Percentiles rank a stretch among this genome's conserved stretches.
phyloP scores from a whole-genome alignment of 2,329 filamentous ascomycete genomes.

The Mollisia scopiformis region DNA sequence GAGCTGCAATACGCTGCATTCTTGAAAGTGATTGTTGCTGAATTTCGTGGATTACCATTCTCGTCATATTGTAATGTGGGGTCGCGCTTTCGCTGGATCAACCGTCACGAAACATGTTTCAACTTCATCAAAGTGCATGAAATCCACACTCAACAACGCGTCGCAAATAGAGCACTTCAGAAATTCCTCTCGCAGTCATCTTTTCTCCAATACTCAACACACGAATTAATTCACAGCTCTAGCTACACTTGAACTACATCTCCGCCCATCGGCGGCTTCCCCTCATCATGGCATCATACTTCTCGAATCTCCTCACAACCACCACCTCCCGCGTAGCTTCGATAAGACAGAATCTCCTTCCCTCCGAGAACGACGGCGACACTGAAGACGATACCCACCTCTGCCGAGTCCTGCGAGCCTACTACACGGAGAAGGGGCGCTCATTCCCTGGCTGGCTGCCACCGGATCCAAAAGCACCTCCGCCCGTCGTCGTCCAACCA shows the following conservation, averaged over 20 bases:
- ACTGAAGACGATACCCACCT: slow-evolving; percentile 92
- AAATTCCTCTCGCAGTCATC: neutral
- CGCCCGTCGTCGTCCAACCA: slow-evolving; percentile 47
- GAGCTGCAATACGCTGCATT: neutral
- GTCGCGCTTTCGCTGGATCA: neutral
- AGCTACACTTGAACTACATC: neutral
- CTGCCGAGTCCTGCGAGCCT: slow-evolving; percentile 87
- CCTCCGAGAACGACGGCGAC: slow-evolving; percentile 70
- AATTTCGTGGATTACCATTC: neutral
- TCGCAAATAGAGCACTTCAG: neutral
- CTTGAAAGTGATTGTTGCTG: neutral
- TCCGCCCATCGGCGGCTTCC: slow-evolving; percentile 3
- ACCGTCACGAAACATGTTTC: slow-evolving; percentile 1
- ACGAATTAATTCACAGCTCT: neutral
- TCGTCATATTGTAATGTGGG: neutral
- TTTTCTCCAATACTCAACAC: neutral
- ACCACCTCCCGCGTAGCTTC: slow-evolving; percentile 65
- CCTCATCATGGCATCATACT: slow-evolving; percentile 66
- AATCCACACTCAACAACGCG: neutral
- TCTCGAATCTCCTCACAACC: slow-evolving; percentile 71
- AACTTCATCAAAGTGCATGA: slow-evolving; percentile 2
- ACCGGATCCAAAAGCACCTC: slow-evolving; percentile 76
- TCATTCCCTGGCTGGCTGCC: slow-evolving; percentile 86
- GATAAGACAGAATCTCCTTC: slow-evolving; percentile 69
- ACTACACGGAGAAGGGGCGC: slow-evolving; percentile 88